phyloP scores from a whole-genome alignment of 768 basidiomycete genomes.

The Kwoniella newhampshirensis region DNA sequence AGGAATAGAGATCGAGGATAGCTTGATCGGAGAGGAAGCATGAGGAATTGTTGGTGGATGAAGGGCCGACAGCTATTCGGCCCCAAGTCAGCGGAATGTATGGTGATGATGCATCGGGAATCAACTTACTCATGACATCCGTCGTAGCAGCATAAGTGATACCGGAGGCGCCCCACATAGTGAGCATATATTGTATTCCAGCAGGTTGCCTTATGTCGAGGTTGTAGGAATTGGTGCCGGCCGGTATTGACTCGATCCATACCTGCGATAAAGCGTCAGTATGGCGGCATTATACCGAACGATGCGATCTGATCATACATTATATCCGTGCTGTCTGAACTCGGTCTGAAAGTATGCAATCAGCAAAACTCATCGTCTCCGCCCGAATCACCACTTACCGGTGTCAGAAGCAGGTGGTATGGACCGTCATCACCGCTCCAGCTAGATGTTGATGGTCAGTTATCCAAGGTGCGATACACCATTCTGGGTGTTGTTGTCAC shows the following conservation, averaged over 20 bases:
- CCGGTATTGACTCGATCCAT: conserved; percentile 38
- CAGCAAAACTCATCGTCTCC: background rate
- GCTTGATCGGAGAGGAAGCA: conserved; percentile 38
- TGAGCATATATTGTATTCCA: conserved; percentile 36
- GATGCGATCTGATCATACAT: conserved; percentile 21
- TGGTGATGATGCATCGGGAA: background rate
- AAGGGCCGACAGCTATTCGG: conserved; percentile 21
- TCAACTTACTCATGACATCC: conserved; percentile 41
- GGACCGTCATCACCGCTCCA: conserved; percentile 47
- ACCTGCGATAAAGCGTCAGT: conserved; percentile 16
- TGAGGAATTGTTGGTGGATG: conserved; percentile 7
- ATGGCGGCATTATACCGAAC: no score
- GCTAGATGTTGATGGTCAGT: no score
- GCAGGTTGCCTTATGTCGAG: conserved; percentile 35
- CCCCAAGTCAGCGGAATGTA: background rate
- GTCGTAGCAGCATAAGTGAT: conserved; percentile 44
- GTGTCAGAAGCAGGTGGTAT: conserved; percentile 46
- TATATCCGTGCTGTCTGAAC: conserved; percentile 43
- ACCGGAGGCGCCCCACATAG: conserved; percentile 46
- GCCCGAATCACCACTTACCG: conserved; percentile 23
- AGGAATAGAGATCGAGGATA: conserved; percentile 40
- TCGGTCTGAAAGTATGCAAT: conserved; percentile 24
- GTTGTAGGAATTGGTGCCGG: conserved; percentile 22
- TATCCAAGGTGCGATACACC: no score
- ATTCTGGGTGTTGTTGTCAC: background rate